Base-by-base conservation (phyloP, 2,329 filamentous ascomycete genomes). In the Stemphylium vesicarium region DNA sequence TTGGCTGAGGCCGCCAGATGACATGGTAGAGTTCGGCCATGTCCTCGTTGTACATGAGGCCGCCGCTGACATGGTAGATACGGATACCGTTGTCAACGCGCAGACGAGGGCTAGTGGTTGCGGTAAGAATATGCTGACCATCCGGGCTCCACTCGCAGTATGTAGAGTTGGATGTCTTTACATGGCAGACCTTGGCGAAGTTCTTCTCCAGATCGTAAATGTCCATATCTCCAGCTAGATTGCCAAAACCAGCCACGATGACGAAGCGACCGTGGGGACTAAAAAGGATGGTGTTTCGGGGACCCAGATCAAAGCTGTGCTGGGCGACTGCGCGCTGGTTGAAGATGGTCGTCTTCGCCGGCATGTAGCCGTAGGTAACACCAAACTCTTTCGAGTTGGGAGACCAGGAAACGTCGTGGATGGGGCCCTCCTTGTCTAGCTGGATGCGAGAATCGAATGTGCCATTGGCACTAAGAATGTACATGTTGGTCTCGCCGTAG, bases 271-370 rank as follows among this genome's bases (percentile, higher is more conserved):
- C 94, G 60, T 91, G 92, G 13, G 95, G 94, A 11, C 94, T 98
- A 79, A 97, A 99, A 46, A 88, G 83, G 71, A 98, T 95, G 46
- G 94, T 98, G 79, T 99, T 99, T 70, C 95, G 89, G 11, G 95
- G 95, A 3, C 83, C 89, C 48, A 97, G 84, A 46, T 92, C 86
- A 78, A 99, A 97, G 56, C 84, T 91, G 78, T 97, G 91, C 53
- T 89, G 89, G 16, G 89, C 83, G 55, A 92, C 85, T 59, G 91
- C 95, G 60, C 91, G 88, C 68, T 89, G 86, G 77, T 97, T 97
- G 85, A 98, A 99, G 65, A 99, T 95, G 65, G 94, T 97, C 3
- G 94, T 95, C 84, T 98, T 98, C 51, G 95, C 91, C n/a, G 95
- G 95, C 92, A 97, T 98, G 78, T 91, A 98, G 58, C 95, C 95